These are phyloP conservation scores for Tricholoma flavovirens DNA, from an alignment of 768 basidiomycete genomes.

Conservation along the genomic window DNA sequence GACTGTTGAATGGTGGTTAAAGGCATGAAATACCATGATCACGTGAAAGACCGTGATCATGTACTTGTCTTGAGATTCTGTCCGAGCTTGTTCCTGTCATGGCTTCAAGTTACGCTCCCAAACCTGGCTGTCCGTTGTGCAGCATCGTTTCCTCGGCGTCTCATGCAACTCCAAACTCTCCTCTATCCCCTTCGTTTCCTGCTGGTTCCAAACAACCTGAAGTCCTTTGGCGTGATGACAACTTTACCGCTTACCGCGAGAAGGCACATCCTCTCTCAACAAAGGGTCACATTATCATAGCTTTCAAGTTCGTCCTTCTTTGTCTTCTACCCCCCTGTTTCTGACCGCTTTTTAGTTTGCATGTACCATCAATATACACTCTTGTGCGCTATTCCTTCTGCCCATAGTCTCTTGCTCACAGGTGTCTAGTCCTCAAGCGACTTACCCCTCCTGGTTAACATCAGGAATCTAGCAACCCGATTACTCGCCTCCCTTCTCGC, in stretches of 20 bases:
- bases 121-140: constrained; percentile 73
- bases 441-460: constrained; percentile 61
- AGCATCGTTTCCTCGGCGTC: constrained; percentile 57
- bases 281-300: constrained; percentile 64
- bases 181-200: constrained; percentile 41
- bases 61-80: constrained; percentile 4
- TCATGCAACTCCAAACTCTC: constrained; percentile 37
- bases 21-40: constrained; percentile 12
- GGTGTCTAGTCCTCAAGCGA: constrained; percentile 62
- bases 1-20: constrained; percentile 23
- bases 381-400: constrained; percentile 41
- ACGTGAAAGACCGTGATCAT: constrained; percentile 2
- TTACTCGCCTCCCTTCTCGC: constrained; percentile 46
- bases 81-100: constrained; percentile 25
- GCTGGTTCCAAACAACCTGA: constrained; percentile 47
- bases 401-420: constrained; percentile 8
- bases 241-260: constrained; percentile 72
- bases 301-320: constrained; percentile 58
- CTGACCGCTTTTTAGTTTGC: constrained; percentile 41
- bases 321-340: not conserved
- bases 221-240: constrained; percentile 70
- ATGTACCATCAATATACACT: constrained; percentile 73
- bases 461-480: constrained; percentile 52
- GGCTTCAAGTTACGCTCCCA: constrained; percentile 56
- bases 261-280: constrained; percentile 66